Conservation (phyloP, 495 filamentous ascomycete species). For the Amphirosellinia nigrospora region DNA sequence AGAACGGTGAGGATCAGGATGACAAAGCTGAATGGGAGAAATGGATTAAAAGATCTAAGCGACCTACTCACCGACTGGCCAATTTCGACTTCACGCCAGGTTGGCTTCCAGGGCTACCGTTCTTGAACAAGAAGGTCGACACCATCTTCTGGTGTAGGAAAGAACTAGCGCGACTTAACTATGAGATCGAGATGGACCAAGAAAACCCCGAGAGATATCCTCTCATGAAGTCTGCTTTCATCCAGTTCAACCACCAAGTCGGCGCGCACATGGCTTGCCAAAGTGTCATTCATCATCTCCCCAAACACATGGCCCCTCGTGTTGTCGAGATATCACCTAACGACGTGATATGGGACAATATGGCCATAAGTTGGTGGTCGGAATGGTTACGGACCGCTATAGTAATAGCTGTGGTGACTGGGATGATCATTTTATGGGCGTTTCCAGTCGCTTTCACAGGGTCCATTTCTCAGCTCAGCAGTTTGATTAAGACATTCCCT, state of each 20-base stretch:
- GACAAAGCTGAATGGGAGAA: constrained; percentile 81
- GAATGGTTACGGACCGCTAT: constrained; percentile 75
- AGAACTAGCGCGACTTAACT: constrained; percentile 85
- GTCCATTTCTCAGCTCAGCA: constrained; percentile 74
- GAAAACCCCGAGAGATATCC: constrained; percentile 85
- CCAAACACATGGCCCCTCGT: constrained; percentile 93
- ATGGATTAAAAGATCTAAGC: constrained; percentile 79
- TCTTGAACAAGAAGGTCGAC: constrained; percentile 90
- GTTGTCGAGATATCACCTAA: constrained; percentile 90
- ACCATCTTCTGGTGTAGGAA: constrained; percentile 90
- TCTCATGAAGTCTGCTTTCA: constrained; percentile 96
- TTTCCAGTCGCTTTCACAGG: constrained; percentile 90
- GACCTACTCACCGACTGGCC: constrained; percentile 84
- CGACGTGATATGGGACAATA: constrained; percentile 97
- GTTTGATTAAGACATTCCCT: constrained; percentile 64
- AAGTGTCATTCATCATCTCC: constrained; percentile 86
- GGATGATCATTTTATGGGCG: constrained; percentile 87
- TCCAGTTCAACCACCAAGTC: constrained; percentile 98
- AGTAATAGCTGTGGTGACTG: constrained; percentile 69
- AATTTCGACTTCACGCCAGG: constrained; percentile 70
- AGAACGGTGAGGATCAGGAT: constrained; percentile 67
- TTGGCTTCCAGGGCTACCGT: constrained; percentile 80
- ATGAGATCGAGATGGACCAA: constrained; percentile 94
- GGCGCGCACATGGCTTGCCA: constrained; percentile 99
- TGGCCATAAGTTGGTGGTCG: constrained; percentile 96